Evolutionary conservation across 148 eudicot genomes (phyloP), one percentile per base, ranked within the genome.

Genomic region (Rhododendron vialii): DNA sequence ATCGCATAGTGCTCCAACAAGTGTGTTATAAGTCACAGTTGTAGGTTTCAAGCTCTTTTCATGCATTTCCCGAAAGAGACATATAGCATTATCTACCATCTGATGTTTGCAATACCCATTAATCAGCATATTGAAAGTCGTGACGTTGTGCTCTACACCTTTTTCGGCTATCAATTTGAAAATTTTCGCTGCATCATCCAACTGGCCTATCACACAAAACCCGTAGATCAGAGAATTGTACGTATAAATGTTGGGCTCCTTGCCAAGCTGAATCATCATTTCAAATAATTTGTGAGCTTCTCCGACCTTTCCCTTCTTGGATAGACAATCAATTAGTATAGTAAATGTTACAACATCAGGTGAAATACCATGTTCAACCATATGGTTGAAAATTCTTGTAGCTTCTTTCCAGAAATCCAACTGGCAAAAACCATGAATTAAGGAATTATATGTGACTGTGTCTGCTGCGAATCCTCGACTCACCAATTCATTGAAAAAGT

Each of bases 381-480:
- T 87, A 41, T 65, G 85, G 20, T 43, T 41, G 55, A 83, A 83
- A 41, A 83, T 83, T 65, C 22, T 83, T n/a, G 14, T 65, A 83
- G 85, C 85, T 30, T 87, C 86, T 59, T 53, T 82, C 53, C 57
- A 83, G 65, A 83, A 47, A 18, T 77, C 78, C 15, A 83, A 59
- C 57, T 43, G 76, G 76, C 77, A 82, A 84, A 73, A 86, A 10
- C 88, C 88, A 74, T 80, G 89, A 76, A 85, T 88, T 47, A 88
- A 50, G 26, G 87, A 85, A 38, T 85, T 88, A 55, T 88, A 82
- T 4, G 80, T 55, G 82, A 82, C 61, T 47, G 45, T 35, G 73
- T 89, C 86, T 35, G 80, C 85, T 50, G 24, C 74, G 65, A 82
- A 41, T 24, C 87, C 89, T 69, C 73, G 73, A 80, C 83, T 33